These are phyloP conservation scores for Pythium rhizo-oryzae DNA, from an alignment of 352 stramenopile species.

Conservation along the genomic window DNA sequence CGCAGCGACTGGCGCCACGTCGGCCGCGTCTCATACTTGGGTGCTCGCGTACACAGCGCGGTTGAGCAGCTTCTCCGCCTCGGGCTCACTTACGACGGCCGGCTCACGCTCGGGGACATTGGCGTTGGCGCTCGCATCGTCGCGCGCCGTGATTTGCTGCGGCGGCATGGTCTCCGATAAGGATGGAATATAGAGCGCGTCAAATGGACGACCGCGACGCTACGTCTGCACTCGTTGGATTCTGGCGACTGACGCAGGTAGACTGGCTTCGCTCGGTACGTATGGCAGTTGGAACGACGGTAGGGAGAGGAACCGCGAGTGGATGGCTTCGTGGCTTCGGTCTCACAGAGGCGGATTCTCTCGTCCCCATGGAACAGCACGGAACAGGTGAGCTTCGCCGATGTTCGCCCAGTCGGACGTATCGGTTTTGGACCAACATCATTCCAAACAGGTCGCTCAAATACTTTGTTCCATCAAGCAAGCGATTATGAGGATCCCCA, in stretches of 20 bases:
- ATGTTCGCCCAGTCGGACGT: conserved; percentile 6
- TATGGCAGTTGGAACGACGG: background rate
- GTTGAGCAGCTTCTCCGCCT: conserved; percentile 29
- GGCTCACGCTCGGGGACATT: background rate
- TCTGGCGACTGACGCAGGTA: conserved; percentile 1
- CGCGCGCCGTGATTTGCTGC: conserved; percentile 9
- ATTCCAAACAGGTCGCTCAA: background rate
- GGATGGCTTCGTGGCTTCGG: background rate
- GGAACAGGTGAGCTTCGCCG: conserved; percentile 6
- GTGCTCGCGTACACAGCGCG: conserved; percentile 42
- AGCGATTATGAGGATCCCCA: too few species aligned
- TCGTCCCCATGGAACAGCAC: conserved; percentile 3
- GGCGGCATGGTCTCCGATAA: conserved; percentile 11
- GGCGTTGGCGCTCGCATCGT: background rate
- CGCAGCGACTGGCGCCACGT: conserved; percentile 47
- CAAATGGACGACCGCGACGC: too few species aligned
- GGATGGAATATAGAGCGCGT: too few species aligned
- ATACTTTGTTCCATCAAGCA: too few species aligned
- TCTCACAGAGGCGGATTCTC: background rate
- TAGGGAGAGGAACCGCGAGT: background rate
- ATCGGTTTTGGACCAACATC: background rate
- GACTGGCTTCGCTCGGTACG: background rate
- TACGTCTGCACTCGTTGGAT: background rate
- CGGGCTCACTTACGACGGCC: conserved; percentile 7
- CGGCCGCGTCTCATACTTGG: conserved; percentile 45